These are phyloP conservation scores for Phytophthora idaei DNA, from an alignment of 352 stramenopile species.

Conservation along the genomic window DNA sequence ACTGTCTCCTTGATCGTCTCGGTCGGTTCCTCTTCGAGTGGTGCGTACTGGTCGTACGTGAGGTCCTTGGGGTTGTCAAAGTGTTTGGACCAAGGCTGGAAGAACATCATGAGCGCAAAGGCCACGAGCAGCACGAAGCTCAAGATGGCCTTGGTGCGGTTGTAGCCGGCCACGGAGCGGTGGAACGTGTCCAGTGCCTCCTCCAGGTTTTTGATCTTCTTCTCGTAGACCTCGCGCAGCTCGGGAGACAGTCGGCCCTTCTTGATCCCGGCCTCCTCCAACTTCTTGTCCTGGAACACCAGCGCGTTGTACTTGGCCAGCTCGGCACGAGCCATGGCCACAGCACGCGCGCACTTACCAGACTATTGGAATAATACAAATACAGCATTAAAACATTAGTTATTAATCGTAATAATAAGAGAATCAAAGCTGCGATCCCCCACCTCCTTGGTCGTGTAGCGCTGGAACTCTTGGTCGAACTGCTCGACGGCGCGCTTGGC, in stretches of 20 bases:
- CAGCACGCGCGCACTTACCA: slow-evolving; percentile 67
- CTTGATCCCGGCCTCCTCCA: slow-evolving; percentile 70
- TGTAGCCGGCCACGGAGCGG: slow-evolving; percentile 74
- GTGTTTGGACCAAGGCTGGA: slow-evolving; percentile 72
- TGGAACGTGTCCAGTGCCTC: slow-evolving; percentile 82
- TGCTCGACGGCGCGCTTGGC: slow-evolving; percentile 64
- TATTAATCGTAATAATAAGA: not conserved
- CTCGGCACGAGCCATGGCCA: slow-evolving; percentile 80
- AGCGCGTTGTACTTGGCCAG: slow-evolving; percentile 82
- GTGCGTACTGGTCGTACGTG: slow-evolving; percentile 37
- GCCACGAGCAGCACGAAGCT: slow-evolving; percentile 51
- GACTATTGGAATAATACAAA: slow-evolving; percentile 34
- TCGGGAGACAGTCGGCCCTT: slow-evolving; percentile 64
- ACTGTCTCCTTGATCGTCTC: slow-evolving; percentile 28
- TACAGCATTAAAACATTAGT: not conserved
- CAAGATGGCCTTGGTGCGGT: slow-evolving; percentile 74
- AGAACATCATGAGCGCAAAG: slow-evolving; percentile 75
- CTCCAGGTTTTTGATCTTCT: slow-evolving; percentile 74
- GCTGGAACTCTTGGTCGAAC: slow-evolving; percentile 88
- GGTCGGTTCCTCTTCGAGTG: slow-evolving; percentile 27
- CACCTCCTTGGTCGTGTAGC: slow-evolving; percentile 87
- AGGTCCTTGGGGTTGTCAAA: slow-evolving; percentile 34
- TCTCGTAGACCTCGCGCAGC: slow-evolving; percentile 65
- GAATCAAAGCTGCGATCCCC: not conserved
- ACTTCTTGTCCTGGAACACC: slow-evolving; percentile 88